Evolutionary conservation across 768 basidiomycete genomes (phyloP).

Genomic region (Lactarius hatsudake): DNA sequence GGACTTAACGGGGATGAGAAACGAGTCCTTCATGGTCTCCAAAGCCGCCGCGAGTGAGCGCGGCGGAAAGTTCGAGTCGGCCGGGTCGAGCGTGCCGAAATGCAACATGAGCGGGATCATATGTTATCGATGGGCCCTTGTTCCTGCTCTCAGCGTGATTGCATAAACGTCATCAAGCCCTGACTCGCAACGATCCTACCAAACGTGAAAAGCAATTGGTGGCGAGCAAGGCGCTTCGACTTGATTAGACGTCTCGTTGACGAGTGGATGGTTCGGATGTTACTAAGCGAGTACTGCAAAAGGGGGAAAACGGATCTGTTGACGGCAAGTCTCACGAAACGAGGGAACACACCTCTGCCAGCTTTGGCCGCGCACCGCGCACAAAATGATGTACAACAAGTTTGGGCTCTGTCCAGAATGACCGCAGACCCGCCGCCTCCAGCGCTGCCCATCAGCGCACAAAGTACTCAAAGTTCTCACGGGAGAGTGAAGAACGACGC

Average conservation of each 20-base stretch:
- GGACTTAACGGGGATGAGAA: too few relatives aligned
- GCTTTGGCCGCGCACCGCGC: constrained; percentile 38
- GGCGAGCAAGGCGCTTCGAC: background rate
- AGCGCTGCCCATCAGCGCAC: constrained; percentile 66
- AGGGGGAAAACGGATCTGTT: too few relatives aligned
- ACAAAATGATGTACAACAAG: constrained; percentile 43
- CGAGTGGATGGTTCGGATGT: constrained; percentile 23
- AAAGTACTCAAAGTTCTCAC: constrained; percentile 47
- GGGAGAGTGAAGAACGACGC: background rate
- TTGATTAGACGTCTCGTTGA: constrained; percentile 6
- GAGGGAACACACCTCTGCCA: constrained; percentile 38
- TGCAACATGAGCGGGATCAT: too few relatives aligned
- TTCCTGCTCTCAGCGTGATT: background rate
- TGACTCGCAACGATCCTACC: background rate
- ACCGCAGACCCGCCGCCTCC: constrained; percentile 62
- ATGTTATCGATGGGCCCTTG: too few relatives aligned
- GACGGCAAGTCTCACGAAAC: too few relatives aligned
- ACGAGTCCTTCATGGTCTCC: too few relatives aligned
- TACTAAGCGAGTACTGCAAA: constrained; percentile 31
- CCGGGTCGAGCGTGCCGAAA: too few relatives aligned
- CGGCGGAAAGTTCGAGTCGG: too few relatives aligned
- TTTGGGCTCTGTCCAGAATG: constrained; percentile 66
- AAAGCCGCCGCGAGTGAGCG: too few relatives aligned
- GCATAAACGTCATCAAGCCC: background rate
- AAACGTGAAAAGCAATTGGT: too few relatives aligned